Evolutionary conservation across 148 eudicot species (phyloP).

Genomic region (Oxyria digyna): DNA sequence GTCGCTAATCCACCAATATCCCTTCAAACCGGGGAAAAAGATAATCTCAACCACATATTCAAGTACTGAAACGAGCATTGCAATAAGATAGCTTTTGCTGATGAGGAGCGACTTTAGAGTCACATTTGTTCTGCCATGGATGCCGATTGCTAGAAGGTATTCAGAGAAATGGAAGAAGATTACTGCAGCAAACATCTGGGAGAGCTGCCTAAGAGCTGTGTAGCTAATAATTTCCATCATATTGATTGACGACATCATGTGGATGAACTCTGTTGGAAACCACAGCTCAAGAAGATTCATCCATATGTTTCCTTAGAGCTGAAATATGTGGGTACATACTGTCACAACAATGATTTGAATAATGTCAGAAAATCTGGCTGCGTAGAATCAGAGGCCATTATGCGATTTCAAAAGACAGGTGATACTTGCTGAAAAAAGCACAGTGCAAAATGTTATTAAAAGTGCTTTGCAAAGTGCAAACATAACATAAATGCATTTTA

Average conservation of each 20-base stretch:
- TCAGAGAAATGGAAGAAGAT: slow-evolving; percentile 74
- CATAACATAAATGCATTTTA: too few relatives aligned
- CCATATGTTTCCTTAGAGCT: slow-evolving; percentile 8
- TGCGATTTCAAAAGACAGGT: too few relatives aligned
- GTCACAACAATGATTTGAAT: too few relatives aligned
- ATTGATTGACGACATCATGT: background rate
- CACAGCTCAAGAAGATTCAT: background rate
- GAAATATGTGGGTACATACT: background rate
- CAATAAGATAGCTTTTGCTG: slow-evolving; percentile 58
- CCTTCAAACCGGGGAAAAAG: slow-evolving; percentile 60
- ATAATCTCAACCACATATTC: slow-evolving; percentile 54
- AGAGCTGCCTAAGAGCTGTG: slow-evolving; percentile 60
- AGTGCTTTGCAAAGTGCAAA: too few relatives aligned
- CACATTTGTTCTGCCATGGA: slow-evolving; percentile 72
- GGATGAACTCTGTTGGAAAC: background rate
- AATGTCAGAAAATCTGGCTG: too few relatives aligned
- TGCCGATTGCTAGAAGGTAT: slow-evolving; percentile 45
- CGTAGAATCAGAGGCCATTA: too few relatives aligned
- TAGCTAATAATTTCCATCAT: slow-evolving; percentile 46
- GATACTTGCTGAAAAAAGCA: too few relatives aligned
- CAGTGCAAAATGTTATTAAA: too few relatives aligned
- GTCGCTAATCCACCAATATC: slow-evolving; percentile 65
- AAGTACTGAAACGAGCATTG: slow-evolving; percentile 57
- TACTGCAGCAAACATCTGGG: slow-evolving; percentile 50
- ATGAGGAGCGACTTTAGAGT: slow-evolving; percentile 55